Evolutionary conservation across 176 grass and related monocot species (phyloP).

Genomic region (barley (Hordeum vulgare)): DNA sequence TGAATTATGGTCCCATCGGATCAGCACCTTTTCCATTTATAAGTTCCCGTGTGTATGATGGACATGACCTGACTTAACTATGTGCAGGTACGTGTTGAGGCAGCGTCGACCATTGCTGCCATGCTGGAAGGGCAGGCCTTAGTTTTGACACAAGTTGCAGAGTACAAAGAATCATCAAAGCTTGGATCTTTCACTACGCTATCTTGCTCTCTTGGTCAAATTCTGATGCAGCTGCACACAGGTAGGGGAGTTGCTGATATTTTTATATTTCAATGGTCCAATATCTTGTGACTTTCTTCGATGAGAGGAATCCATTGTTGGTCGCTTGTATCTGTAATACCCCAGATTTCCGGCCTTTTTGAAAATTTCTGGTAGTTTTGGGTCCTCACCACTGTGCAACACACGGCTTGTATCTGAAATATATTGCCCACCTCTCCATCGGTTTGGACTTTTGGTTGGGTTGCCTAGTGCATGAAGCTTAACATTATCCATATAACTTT

Average conservation of each 20-base stretch:
- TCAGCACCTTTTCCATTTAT: background rate
- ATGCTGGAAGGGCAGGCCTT: conserved; percentile 80
- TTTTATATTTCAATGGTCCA: background rate
- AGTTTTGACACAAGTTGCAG: conserved; percentile 89
- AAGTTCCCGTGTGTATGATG: background rate
- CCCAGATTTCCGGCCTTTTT: too few relatives aligned
- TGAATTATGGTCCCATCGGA: background rate
- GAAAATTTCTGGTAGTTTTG: too few relatives aligned
- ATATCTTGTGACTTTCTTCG: conserved; percentile 4
- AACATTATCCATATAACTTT: background rate
- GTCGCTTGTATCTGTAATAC: background rate
- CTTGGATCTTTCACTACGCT: conserved; percentile 87
- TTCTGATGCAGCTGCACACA: conserved; percentile 93
- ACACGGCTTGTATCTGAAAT: background rate
- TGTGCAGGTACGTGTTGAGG: conserved; percentile 67
- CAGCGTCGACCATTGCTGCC: conserved; percentile 56
- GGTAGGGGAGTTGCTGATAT: conserved; percentile 31
- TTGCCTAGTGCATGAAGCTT: background rate
- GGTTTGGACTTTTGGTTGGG: too few relatives aligned
- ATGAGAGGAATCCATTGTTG: background rate
- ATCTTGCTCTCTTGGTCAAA: conserved; percentile 82
- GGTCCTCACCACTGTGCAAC: too few relatives aligned
- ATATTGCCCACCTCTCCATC: too few relatives aligned
- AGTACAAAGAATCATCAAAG: conserved; percentile 77
- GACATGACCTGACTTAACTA: background rate